Evolutionary conservation across 805 yeast species (phyloP).

Genomic region (Cyberlindnera lachancei): DNA sequence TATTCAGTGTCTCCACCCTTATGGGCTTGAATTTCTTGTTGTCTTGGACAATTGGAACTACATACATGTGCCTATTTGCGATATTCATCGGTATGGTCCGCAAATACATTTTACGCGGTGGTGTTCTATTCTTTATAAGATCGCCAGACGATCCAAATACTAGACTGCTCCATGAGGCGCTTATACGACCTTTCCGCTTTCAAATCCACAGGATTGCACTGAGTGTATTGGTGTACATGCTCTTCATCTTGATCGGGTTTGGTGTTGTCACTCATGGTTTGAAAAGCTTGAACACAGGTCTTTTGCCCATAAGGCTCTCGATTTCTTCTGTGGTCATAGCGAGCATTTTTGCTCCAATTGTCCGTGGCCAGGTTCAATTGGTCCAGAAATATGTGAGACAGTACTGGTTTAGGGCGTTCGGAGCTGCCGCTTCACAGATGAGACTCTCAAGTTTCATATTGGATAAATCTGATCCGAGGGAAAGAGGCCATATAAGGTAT

Average conservation of each 20-base stretch:
- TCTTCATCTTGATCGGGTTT: constrained; percentile 67
- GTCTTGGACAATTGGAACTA: constrained; percentile 67
- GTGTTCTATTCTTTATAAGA: constrained; percentile 84
- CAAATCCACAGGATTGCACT: constrained; percentile 69
- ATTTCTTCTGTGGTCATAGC: background rate
- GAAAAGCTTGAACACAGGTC: constrained; percentile 14
- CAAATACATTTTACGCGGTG: constrained; percentile 65
- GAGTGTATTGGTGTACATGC: constrained; percentile 68
- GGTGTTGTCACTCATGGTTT: constrained; percentile 35
- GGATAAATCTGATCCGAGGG: constrained; percentile 52
- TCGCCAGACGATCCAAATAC: constrained; percentile 93
- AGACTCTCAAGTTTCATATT: constrained; percentile 78
- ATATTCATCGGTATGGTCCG: constrained; percentile 81
- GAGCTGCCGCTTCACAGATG: constrained; percentile 43
- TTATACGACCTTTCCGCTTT: constrained; percentile 63
- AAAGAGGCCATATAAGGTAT: constrained; percentile 62
- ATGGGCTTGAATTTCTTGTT: background rate
- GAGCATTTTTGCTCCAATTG: background rate
- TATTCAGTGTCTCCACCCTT: too few relatives aligned
- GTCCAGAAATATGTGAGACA: constrained; percentile 32
- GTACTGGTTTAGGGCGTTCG: constrained; percentile 61
- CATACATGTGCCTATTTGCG: constrained; percentile 84
- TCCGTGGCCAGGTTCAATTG: constrained; percentile 3
- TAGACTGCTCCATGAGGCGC: constrained; percentile 77
- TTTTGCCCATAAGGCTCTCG: constrained; percentile 1